Base-by-base conservation (phyloP, 1,284 basidiomycete genomes). In the Microbotryomycetes sp. region DNA sequence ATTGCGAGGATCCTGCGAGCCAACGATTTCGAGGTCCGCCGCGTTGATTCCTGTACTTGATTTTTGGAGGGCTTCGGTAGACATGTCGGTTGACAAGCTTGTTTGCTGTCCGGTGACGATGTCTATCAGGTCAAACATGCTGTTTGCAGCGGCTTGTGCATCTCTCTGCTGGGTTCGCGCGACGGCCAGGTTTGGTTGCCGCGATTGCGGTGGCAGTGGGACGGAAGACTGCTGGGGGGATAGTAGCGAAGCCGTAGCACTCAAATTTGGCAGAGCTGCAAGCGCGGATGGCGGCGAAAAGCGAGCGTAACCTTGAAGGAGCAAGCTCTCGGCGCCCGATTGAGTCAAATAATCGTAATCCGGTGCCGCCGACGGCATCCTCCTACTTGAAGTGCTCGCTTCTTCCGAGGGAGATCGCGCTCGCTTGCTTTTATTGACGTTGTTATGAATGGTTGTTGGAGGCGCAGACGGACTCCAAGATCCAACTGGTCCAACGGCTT, bases 1-100 rank as follows among this genome's bases (percentile, higher is more conserved):
- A 16, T 63, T 57, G 26, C 75, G 61, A 3, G 68, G 68, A 60
- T 76, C 75, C 15, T 59, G 59, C 1, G 67, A 62, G 2, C 75
- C 75, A 5, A 75, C 61, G 21, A 48, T 35, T 26, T 68, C 64
- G 26, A 54, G 27, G 45, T 54, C 30, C 24, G 29, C 28, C 9
- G 24, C 26, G 28, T 15, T 6, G 35, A 15, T 45, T 13, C 52
- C 31, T 24, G 3, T 41, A 31, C 6, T 31, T 26, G 35, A 41
- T 53, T 1, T 21, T 41, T 26, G 48, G 13, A 31, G 45, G 16
- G 4, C 15, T 27, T 0, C n/a, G 6, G 4, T 9, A 3, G 5
- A 23, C 41, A 18, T 18, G 5, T 9, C 13, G 2, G 4, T 27
- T 1, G 28, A 35, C 16, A 24, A 23, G 24, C 48, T 26, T 18